phyloP scores from a whole-genome alignment of 768 basidiomycete genomes.

The Serendipita sp. region DNA sequence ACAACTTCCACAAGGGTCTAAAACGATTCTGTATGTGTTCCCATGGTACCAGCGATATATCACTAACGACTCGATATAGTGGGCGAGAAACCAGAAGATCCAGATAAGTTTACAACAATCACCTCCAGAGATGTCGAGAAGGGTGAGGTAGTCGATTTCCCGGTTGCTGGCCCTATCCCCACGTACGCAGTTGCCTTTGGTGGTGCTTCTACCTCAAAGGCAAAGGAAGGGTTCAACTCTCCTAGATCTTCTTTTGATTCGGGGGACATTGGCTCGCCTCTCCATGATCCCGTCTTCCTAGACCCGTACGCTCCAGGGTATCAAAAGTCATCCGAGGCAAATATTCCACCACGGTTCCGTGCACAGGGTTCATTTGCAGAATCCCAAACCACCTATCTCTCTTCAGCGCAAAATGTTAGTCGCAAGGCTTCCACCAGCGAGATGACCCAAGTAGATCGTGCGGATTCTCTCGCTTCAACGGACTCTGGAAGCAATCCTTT shows the following conservation, averaged over 20 bases:
- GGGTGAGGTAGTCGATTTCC: slow-evolving; percentile 42
- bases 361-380: neutral
- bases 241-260: slow-evolving; percentile 18
- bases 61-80: neutral
- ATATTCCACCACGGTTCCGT: neutral
- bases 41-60: slow-evolving; percentile 9
- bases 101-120: neutral
- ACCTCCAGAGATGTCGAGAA: slow-evolving; percentile 11
- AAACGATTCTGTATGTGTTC: slow-evolving; percentile 39
- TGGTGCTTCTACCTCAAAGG: slow-evolving; percentile 20
- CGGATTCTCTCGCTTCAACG: neutral
- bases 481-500: slow-evolving; percentile 4
- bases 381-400: neutral
- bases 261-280: slow-evolving; percentile 33
- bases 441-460: neutral
- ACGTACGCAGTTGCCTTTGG: slow-evolving; percentile 32
- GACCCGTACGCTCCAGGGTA: slow-evolving; percentile 16
- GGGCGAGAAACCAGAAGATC: slow-evolving; percentile 10
- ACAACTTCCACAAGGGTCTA: slow-evolving; percentile 67
- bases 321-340: neutral
- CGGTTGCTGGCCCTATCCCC: slow-evolving; percentile 34
- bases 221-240: slow-evolving; percentile 19
- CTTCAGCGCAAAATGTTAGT: too few relatives aligned
- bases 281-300: slow-evolving; percentile 23
- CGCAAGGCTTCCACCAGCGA: neutral